Percentiles rank a stretch among this genome's conserved stretches.
Conservation (phyloP, 768 basidiomycete genomes). For the Pholiota microspora region DNA sequence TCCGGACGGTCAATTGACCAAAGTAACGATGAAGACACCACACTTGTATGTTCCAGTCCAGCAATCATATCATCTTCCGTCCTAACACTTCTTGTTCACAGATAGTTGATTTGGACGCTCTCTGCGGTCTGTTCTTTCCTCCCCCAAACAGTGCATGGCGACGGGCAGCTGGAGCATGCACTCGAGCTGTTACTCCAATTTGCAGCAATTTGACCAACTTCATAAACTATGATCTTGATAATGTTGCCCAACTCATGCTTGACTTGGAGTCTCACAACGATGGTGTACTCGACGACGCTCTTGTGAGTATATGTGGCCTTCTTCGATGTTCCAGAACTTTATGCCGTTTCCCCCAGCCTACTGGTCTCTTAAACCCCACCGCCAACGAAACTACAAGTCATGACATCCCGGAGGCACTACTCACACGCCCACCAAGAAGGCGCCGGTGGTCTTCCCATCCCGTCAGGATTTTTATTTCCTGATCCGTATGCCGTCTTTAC, state of each 20-base stretch:
- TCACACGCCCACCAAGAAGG: slow-evolving; percentile 14
- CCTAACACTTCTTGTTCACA: slow-evolving; percentile 8
- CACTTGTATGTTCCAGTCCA: slow-evolving; percentile 19
- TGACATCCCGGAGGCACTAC: background rate
- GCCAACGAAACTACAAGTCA: background rate
- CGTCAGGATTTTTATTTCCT: slow-evolving; percentile 11
- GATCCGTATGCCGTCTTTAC: background rate
- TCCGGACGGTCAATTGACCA: slow-evolving; percentile 10
- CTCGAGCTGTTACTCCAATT: slow-evolving; percentile 28
- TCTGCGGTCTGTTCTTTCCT: slow-evolving; percentile 21
- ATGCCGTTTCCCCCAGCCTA: slow-evolving; percentile 11
- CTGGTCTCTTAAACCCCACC: slow-evolving; percentile 11
- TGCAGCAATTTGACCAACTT: slow-evolving; percentile 33
- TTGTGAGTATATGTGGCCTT: slow-evolving; percentile 17
- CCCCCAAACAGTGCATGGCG: slow-evolving; percentile 27
- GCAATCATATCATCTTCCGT: background rate
- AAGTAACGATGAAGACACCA: slow-evolving; percentile 20
- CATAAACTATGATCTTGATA: slow-evolving; percentile 37
- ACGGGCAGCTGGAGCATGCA: slow-evolving; percentile 26
- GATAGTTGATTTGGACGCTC: slow-evolving; percentile 28
- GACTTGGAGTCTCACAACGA: slow-evolving; percentile 33
- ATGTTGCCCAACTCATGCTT: slow-evolving; percentile 39
- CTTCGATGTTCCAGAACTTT: background rate
- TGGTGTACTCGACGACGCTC: slow-evolving; percentile 11
- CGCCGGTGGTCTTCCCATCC: slow-evolving; percentile 22